Conservation (phyloP, 192 early-diverging fungal species). For the Podila epicladia region DNA sequence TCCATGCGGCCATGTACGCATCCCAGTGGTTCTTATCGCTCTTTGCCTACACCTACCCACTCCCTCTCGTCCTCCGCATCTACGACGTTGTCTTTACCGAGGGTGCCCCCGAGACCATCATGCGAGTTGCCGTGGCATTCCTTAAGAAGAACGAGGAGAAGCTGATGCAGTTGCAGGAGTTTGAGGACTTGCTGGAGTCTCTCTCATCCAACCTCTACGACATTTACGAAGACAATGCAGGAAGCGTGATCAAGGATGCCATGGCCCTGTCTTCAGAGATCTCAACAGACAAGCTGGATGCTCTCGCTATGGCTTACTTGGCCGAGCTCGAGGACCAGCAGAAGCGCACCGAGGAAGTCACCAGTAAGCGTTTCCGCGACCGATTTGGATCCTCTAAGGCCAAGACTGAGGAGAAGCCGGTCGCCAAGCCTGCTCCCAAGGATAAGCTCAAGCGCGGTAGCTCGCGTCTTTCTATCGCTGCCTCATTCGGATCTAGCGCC, state of each 20-base stretch:
- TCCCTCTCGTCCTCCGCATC: constrained; percentile 88
- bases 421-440: constrained; percentile 7
- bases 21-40: constrained; percentile 98
- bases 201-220: constrained; percentile 88
- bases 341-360: constrained; percentile 58
- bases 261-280: constrained; percentile 75
- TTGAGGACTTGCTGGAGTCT: constrained; percentile 86
- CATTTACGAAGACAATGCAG: constrained; percentile 68
- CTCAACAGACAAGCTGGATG: constrained; percentile 76
- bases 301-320: constrained; percentile 69
- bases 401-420: constrained; percentile 25
- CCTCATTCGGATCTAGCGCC: constrained; percentile 31
- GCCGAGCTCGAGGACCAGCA: constrained; percentile 62
- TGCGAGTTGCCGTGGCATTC: constrained; percentile 90
- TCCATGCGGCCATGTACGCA: constrained; percentile 91
- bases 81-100: constrained; percentile 95
- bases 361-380: constrained; percentile 57
- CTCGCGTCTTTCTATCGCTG: constrained; percentile 44
- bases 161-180: constrained; percentile 73
- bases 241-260: constrained; percentile 82
- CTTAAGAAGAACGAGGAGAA: constrained; percentile 81
- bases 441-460: constrained; percentile 27
- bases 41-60: constrained; percentile 96
- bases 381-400: constrained; percentile 45
- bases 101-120: constrained; percentile 88